Conservation (phyloP, 2,329 filamentous ascomycete genomes). For the Akanthomyces lecanii region DNA sequence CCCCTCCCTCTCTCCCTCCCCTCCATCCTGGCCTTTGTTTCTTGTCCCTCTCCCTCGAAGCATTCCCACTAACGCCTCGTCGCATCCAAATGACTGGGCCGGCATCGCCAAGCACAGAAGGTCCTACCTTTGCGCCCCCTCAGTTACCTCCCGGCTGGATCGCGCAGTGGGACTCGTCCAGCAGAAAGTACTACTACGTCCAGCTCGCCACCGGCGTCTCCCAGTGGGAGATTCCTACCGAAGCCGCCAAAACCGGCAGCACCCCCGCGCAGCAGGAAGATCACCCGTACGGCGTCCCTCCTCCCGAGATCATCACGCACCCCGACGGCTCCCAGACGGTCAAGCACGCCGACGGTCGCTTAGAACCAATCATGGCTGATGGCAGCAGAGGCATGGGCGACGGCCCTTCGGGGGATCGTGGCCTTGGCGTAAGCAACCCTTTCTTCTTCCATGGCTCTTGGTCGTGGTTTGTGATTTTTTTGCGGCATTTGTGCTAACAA, state of each 20-base stretch:
- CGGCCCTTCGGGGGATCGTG: constrained; percentile 54
- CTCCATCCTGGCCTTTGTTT: constrained; percentile 16
- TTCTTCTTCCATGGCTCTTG: constrained; percentile 15
- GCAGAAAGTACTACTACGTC: constrained; percentile 66
- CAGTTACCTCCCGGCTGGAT: constrained; percentile 63
- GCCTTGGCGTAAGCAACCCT: constrained; percentile 57
- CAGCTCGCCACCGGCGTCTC: constrained; percentile 68
- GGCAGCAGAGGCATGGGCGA: constrained; percentile 47
- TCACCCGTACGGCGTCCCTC: constrained; percentile 59
- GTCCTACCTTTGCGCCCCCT: constrained; percentile 57
- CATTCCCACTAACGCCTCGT: constrained; percentile 18
- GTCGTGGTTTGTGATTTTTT: not conserved
- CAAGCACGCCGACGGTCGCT: constrained; percentile 55
- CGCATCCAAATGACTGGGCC: constrained; percentile 51
- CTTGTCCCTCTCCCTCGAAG: constrained; percentile 16
- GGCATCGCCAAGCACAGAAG: constrained; percentile 54
- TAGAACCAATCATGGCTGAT: constrained; percentile 56
- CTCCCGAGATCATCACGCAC: constrained; percentile 56
- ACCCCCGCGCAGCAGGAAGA: constrained; percentile 53
- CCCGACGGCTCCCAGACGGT: constrained; percentile 60
- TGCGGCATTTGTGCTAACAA: constrained; percentile 2
- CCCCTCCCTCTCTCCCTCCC: constrained; percentile 18
- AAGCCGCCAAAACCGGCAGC: constrained; percentile 57
- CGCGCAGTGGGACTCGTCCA: constrained; percentile 62
- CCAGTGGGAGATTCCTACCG: constrained; percentile 69